Evolutionary conservation across 169 alveolate species (phyloP).

Genomic region (Amoebophrya sp.): DNA sequence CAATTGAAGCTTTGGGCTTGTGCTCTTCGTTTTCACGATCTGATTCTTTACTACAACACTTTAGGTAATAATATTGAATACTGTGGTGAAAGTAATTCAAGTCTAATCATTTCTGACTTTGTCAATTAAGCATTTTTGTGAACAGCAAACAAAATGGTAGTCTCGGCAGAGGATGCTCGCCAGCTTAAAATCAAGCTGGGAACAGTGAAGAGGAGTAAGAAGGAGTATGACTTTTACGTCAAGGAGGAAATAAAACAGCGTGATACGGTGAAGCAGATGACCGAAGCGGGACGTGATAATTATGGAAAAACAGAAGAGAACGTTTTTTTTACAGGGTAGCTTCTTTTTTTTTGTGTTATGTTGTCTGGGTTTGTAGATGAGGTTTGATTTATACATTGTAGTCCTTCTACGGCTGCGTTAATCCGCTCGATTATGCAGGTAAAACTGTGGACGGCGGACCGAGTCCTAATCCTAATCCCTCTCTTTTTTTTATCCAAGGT

Average conservation of each 20-base stretch:
- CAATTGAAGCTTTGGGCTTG: background rate
- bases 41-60: background rate
- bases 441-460: too few species aligned
- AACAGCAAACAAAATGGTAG: background rate
- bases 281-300: too few species aligned
- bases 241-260: background rate
- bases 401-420: too few species aligned
- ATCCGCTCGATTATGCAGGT: too few species aligned
- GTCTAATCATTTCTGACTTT: background rate
- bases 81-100: background rate
- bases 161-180: constrained; percentile 2
- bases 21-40: background rate
- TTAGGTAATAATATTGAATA: background rate
- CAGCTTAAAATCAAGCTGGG: constrained; percentile 10
- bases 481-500: too few species aligned
- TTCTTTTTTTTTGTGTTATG: too few species aligned
- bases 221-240: constrained; percentile 12
- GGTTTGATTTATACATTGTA: too few species aligned
- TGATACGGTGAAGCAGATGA: too few species aligned
- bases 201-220: background rate
- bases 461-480: too few species aligned
- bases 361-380: too few species aligned
- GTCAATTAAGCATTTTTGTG: background rate
- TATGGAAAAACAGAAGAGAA: too few species aligned
- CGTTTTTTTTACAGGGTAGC: too few species aligned